A percentile compares a stretch with the other conserved stretches of the same genome.
phyloP scores from a whole-genome alignment of 2,329 filamentous ascomycete species.

The Alternaria alternata region DNA sequence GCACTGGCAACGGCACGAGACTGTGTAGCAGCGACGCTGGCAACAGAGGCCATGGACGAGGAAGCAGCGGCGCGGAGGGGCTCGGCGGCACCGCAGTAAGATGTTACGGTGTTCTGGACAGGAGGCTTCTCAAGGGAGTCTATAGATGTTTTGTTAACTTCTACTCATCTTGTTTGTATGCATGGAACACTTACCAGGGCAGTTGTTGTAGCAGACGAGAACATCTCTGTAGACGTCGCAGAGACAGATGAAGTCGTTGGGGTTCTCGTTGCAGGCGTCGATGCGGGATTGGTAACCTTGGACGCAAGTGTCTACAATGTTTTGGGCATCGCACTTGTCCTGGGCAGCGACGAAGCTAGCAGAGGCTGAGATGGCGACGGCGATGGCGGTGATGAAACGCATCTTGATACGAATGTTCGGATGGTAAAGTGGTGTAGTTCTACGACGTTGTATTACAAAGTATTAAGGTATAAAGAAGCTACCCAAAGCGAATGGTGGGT shows the following conservation, averaged over 20 bases:
- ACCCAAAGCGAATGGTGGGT: constrained; percentile 5
- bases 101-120: constrained; percentile 46
- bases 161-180: too few species aligned
- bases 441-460: neutral
- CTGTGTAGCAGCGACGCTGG: constrained; percentile 31
- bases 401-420: constrained; percentile 27
- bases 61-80: constrained; percentile 40
- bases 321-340: constrained; percentile 49
- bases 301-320: constrained; percentile 61
- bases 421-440: neutral
- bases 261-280: constrained; percentile 49
- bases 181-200: constrained; percentile 51
- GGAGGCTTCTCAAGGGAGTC: constrained; percentile 50
- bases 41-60: constrained; percentile 25
- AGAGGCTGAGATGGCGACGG: constrained; percentile 41
- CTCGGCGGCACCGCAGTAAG: constrained; percentile 54
- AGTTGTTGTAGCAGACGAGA: constrained; percentile 70
- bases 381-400: constrained; percentile 42
- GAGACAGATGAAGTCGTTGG: constrained; percentile 64
- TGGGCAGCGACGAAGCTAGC: constrained; percentile 53
- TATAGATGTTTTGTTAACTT: neutral
- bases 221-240: constrained; percentile 65
- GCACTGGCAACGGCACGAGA: constrained; percentile 16
- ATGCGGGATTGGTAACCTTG: constrained; percentile 53
- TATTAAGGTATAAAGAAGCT: constrained; percentile 1